phyloP scores from a whole-genome alignment of 345 rosid genomes.

The Clausena lansium region DNA sequence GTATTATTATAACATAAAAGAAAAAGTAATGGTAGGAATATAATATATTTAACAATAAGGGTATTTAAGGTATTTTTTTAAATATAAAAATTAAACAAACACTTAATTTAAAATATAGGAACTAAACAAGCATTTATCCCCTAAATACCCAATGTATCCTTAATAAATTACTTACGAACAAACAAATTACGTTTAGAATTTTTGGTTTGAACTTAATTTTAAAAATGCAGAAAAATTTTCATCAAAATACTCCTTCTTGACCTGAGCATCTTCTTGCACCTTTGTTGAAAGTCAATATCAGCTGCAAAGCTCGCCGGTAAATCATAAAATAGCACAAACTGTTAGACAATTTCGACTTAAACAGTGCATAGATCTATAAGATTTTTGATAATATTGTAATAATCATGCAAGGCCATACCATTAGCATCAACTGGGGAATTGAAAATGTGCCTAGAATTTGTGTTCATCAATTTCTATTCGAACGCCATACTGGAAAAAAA shows the following conservation, averaged over 20 bases:
- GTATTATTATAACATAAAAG: too few relatives aligned
- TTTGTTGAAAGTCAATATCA: conserved; percentile 65
- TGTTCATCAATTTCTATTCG: conserved; percentile 58
- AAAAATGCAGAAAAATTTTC: conserved; percentile 24
- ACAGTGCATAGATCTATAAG: conserved; percentile 84
- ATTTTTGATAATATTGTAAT: conserved; percentile 47
- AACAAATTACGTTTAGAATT: too few relatives aligned
- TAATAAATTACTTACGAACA: too few relatives aligned
- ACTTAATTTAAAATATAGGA: too few relatives aligned
- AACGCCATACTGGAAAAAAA: too few relatives aligned
- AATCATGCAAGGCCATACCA: conserved; percentile 58
- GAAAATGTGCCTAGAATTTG: conserved; percentile 54
- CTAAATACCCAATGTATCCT: too few relatives aligned
- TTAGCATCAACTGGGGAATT: conserved; percentile 61
- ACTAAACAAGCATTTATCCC: too few relatives aligned
- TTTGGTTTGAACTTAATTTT: too few relatives aligned
- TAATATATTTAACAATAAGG: too few relatives aligned
- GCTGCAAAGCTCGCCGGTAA: conserved; percentile 57
- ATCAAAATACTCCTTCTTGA: not conserved
- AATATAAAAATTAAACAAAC: too few relatives aligned
- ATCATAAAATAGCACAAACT: conserved; percentile 26
- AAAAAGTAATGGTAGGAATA: too few relatives aligned
- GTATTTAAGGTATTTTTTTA: too few relatives aligned
- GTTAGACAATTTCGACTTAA: conserved; percentile 41
- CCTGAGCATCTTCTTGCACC: conserved; percentile 19